Evolutionary conservation across 805 yeast genomes (phyloP), one percentile per base, ranked within the genome.

Genomic region (Peterozyma toletana): DNA sequence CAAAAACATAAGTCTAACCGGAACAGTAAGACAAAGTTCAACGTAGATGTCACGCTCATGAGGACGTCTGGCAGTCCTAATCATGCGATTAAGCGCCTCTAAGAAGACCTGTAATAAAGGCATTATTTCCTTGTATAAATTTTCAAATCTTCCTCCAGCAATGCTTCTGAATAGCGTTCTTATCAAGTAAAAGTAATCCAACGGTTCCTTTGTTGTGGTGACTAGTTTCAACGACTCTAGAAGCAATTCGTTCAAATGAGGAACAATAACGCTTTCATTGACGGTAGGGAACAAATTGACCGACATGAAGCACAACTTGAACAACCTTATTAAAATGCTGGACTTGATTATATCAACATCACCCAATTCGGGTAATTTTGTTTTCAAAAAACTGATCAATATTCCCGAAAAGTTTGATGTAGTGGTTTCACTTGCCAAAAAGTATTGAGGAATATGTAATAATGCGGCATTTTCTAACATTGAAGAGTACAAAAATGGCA

Each of bases 61-160:
- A 0, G 96, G 88, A 36, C 89, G 71, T 43, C 95, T 72, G 2
- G 98, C 89, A 18, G 88, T 84, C 21, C 80, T 73, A 35, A 93
- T 80, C 69, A 90, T 73, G 52, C 86, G 77, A 59, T 91, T 91
- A 50, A 93, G 71, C 2, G 95, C 83, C 50, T 89, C 96, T 36
- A 93, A 67, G 36, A 93, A 66, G 1, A 86, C 88, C 45, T 95
- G 98, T 37, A 93, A 66, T 34, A 93, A 70, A 0, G 99, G 99
- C 68, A 89, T 75, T 15, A 95, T 91, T 48, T 90, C 96, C 53
- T 93, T 87, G 67, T 95, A 95, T 14, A 93, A 68, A 43, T 83
- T 80, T 60, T 93, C 99, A 59, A 93, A 91, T 46, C 98, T 71
- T 6, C 99, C 99, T 41, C 99, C 98, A 31, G 97, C 96, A 39